Evolutionary conservation across 768 basidiomycete species (phyloP), one percentile per base, ranked within the genome.

Genomic region (Serendipita sp.): DNA sequence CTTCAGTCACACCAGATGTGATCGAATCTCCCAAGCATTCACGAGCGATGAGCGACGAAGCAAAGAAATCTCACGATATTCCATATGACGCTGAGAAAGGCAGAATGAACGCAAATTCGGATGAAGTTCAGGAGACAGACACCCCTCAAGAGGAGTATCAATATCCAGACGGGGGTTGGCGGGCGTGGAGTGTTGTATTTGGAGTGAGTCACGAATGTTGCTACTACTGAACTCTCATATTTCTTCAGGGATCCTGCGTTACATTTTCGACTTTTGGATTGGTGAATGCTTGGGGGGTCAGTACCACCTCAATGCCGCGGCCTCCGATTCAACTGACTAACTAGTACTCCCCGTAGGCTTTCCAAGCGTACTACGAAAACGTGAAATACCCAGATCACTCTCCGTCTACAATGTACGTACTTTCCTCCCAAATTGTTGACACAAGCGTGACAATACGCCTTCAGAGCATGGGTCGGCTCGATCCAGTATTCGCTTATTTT

Each of bases 391-490:
- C 68, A 0, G 66, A 76, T 28, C 75, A 76, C 0, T 76, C 79
- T 3, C 77, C 85, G 2, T 88, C 86, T 13, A 76, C 71, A 20
- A 88, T 87, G 85, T 85, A 69, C 64, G 79, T 13, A 11, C 50
- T 26, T 28, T 9, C n/a, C n/a, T n/a, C n/a, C n/a, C n/a, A n/a
- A n/a, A n/a, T n/a, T n/a, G n/a, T n/a, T n/a, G n/a, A n/a, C n/a
- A n/a, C n/a, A n/a, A n/a, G n/a, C n/a, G n/a, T n/a, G n/a, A n/a
- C n/a, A n/a, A n/a, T n/a, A n/a, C n/a, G n/a, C n/a, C n/a, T n/a
- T n/a, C 64, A 88, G 86, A 44, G 81, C 86, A 44, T 90, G 86
- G 87, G 88, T 90, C 42, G 87, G 88, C 3, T 89, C 87, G 16
- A 61, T 70, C 41, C 64, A 69, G 58, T 69, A 70, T 62, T 64